Evolutionary conservation across 2,329 filamentous ascomycete genomes (phyloP).

Genomic region (Fusarium anguioides): DNA sequence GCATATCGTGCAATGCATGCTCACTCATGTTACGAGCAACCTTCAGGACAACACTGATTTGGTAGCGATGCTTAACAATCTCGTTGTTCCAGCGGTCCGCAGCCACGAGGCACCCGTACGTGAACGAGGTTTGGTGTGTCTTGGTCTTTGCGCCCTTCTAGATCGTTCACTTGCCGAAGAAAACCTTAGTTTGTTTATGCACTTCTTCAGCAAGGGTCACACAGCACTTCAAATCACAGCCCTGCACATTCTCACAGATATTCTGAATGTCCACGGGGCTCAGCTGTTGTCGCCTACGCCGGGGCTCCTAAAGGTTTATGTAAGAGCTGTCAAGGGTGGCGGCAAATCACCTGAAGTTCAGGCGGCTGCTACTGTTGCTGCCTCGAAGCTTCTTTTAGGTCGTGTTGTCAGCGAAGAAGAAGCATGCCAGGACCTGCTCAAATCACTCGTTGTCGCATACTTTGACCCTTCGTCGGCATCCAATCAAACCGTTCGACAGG

Average conservation of each 20-base stretch:
- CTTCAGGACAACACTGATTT: slow-evolving; percentile 90
- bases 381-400: slow-evolving; percentile 87
- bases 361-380: slow-evolving; percentile 81
- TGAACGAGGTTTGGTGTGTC: slow-evolving; percentile 87
- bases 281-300: slow-evolving; percentile 76
- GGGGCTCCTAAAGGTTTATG: slow-evolving; percentile 84
- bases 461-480: slow-evolving; percentile 85
- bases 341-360: slow-evolving; percentile 79
- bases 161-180: slow-evolving; percentile 92
- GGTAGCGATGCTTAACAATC: slow-evolving; percentile 97
- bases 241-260: slow-evolving; percentile 91
- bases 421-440: slow-evolving; percentile 78
- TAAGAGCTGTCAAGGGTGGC: slow-evolving; percentile 80
- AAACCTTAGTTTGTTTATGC: slow-evolving; percentile 92
- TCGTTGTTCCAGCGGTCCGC: slow-evolving; percentile 94
- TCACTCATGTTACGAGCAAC: slow-evolving; percentile 89
- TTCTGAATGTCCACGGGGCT: slow-evolving; percentile 87
- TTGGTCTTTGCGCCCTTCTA: slow-evolving; percentile 90
- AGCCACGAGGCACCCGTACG: slow-evolving; percentile 93
- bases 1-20: slow-evolving; percentile 96
- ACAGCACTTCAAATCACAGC: slow-evolving; percentile 89
- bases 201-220: slow-evolving; percentile 95
- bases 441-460: slow-evolving; percentile 85
- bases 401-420: slow-evolving; percentile 78
- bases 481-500: slow-evolving; percentile 86